These are phyloP conservation scores for Auriscalpium vulgare DNA, from an alignment of 768 basidiomycete genomes.

Conservation along the genomic window DNA sequence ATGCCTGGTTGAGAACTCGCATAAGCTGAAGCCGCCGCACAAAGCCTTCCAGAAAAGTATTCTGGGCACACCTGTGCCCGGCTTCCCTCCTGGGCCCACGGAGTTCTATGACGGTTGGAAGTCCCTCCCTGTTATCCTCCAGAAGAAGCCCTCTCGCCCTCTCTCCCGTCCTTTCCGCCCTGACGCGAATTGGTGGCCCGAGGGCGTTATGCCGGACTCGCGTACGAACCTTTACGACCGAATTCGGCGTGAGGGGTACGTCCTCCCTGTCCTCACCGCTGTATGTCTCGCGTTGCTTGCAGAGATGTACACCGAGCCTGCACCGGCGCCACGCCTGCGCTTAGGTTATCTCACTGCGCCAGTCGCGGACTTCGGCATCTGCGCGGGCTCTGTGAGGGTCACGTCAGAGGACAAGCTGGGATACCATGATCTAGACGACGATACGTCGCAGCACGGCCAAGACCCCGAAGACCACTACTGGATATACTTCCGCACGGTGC, in stretches of 20 bases:
- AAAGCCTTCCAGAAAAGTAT: conserved; percentile 19
- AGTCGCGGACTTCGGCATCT: conserved; percentile 40
- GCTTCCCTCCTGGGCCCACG: not conserved
- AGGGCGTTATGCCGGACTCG: not conserved
- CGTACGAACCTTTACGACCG: conserved; percentile 19
- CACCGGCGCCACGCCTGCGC: conserved; percentile 22
- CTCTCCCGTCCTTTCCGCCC: not conserved
- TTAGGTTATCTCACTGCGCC: conserved; percentile 30
- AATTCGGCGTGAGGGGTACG: conserved; percentile 23
- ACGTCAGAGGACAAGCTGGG: conserved; percentile 28
- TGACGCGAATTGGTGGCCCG: not conserved
- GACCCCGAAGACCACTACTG: conserved; percentile 41
- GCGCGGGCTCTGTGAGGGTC: conserved; percentile 27
- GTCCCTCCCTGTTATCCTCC: not conserved
- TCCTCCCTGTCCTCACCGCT: conserved; percentile 27
- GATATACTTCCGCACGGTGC: conserved; percentile 39
- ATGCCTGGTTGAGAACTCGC: conserved; percentile 18
- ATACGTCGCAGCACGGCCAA: conserved; percentile 26
- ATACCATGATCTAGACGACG: conserved; percentile 21
- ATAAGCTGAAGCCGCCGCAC: conserved; percentile 9
- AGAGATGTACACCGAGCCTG: conserved; percentile 28
- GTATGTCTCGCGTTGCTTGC: conserved; percentile 27
- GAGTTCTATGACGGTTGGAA: not conserved
- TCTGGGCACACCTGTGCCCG: not conserved
- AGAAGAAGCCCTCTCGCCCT: not conserved